Conservation (phyloP, 495 filamentous ascomycete genomes). For the Neurospora sp. region DNA sequence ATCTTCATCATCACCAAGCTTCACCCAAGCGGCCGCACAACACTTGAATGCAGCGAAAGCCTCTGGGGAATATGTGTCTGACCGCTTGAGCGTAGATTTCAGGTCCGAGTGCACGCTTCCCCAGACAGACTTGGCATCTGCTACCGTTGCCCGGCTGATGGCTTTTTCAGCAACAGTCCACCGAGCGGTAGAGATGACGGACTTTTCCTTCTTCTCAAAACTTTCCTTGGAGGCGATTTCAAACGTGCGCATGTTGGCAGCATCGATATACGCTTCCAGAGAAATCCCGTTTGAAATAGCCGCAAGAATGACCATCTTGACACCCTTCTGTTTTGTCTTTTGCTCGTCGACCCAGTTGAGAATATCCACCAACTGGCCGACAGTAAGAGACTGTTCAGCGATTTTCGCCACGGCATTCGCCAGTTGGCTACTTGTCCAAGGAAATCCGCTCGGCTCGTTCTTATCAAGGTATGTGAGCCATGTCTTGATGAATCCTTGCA, state of each 20-base stretch:
- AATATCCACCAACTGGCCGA: slow-evolving; percentile 37
- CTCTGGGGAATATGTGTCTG: slow-evolving; percentile 13
- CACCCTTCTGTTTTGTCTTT: neutral
- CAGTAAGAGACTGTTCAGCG: slow-evolving; percentile 34
- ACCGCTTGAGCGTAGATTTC: slow-evolving; percentile 24
- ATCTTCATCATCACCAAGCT: slow-evolving; percentile 22
- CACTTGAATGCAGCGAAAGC: slow-evolving; percentile 34
- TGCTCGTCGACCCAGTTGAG: slow-evolving; percentile 29
- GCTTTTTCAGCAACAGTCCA: slow-evolving; percentile 30
- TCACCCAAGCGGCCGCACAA: slow-evolving; percentile 27
- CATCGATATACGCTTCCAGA: slow-evolving; percentile 32
- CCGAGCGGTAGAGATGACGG: slow-evolving; percentile 18
- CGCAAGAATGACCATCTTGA: slow-evolving; percentile 28
- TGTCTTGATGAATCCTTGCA: slow-evolving; percentile 53
- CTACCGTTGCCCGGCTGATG: slow-evolving; percentile 24
- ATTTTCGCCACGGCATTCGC: slow-evolving; percentile 30
- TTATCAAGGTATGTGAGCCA: slow-evolving; percentile 53
- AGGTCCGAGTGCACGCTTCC: slow-evolving; percentile 22
- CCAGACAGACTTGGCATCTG: slow-evolving; percentile 27
- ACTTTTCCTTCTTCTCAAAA: slow-evolving; percentile 11
- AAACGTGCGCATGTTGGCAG: slow-evolving; percentile 22
- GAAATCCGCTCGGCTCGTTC: slow-evolving; percentile 25
- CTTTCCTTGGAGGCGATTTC: slow-evolving; percentile 7
- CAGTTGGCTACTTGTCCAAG: slow-evolving; percentile 56
- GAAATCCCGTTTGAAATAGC: slow-evolving; percentile 37